A percentile compares a stretch with the other conserved stretches of the same genome.
Conservation (phyloP, 345 rosid genomes). For the Ricinus communis region DNA sequence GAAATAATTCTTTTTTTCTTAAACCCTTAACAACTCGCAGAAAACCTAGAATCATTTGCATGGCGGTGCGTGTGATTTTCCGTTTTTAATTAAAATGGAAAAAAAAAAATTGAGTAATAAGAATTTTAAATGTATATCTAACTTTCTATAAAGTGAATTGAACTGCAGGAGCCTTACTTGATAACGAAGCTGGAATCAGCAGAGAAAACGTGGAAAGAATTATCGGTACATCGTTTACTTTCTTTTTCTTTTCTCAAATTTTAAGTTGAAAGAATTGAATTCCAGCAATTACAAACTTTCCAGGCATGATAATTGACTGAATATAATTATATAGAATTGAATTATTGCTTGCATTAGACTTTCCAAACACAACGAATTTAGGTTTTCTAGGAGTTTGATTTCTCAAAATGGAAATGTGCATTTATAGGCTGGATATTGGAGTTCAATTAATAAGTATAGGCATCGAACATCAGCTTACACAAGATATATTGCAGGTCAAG, state of each 20-base stretch:
- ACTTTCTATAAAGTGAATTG: conserved; percentile 5
- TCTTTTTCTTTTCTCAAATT: too few relatives aligned
- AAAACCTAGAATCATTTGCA: conserved; percentile 65
- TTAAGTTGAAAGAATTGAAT: too few relatives aligned
- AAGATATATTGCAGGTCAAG: conserved; percentile 50
- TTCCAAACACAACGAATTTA: too few relatives aligned
- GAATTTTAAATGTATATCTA: not conserved
- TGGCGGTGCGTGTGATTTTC: conserved; percentile 61
- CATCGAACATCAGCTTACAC: conserved; percentile 8
- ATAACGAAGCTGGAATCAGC: conserved; percentile 84
- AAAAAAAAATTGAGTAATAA: not conserved
- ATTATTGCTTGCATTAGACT: too few relatives aligned
- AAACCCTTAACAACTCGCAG: conserved; percentile 32
- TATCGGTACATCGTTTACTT: conserved; percentile 54
- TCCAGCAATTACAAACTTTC: too few relatives aligned
- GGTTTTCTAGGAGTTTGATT: not conserved
- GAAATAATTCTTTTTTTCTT: conserved; percentile 22
- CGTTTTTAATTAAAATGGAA: not conserved
- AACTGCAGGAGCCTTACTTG: conserved; percentile 74
- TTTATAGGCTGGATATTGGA: not conserved
- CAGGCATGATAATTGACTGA: too few relatives aligned
- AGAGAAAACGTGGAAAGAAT: conserved; percentile 92
- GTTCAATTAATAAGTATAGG: not conserved
- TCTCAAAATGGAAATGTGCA: not conserved
- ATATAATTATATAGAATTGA: too few relatives aligned